phyloP scores from a whole-genome alignment of 208 protist species.

The Crithidia sp. region DNA sequence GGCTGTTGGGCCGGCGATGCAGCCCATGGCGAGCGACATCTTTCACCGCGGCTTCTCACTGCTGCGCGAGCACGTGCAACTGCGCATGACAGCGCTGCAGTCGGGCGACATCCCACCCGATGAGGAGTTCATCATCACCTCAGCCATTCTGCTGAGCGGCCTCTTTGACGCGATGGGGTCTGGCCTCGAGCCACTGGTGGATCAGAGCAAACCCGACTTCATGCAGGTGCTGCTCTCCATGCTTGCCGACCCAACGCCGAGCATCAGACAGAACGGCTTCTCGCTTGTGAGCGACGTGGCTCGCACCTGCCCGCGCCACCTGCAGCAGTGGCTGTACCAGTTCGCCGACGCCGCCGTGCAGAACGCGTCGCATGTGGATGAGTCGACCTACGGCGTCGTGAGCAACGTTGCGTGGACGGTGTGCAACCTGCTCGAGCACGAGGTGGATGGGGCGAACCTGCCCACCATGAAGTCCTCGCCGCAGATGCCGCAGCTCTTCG shows the following conservation, averaged over 20 bases:
- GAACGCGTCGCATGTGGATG: conserved; percentile 50
- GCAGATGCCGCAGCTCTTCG: conserved; percentile 57
- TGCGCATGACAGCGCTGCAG: conserved; percentile 38
- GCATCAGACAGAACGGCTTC: conserved; percentile 79
- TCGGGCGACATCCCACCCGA: conserved; percentile 50
- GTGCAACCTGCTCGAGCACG: conserved; percentile 77
- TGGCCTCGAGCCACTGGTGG: conserved; percentile 63
- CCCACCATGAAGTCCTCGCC: conserved; percentile 52
- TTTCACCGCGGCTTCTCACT: conserved; percentile 70
- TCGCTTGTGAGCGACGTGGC: conserved; percentile 75
- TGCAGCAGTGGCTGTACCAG: conserved; percentile 55
- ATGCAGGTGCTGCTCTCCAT: conserved; percentile 58
- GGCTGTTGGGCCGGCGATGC: conserved; percentile 64
- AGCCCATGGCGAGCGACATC: conserved; percentile 75
- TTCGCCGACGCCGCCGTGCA: conserved; percentile 53
- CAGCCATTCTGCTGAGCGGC: conserved; percentile 71
- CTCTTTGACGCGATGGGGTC: conserved; percentile 82
- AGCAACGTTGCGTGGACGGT: conserved; percentile 86
- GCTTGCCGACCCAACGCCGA: conserved; percentile 53
- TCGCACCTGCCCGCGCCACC: conserved; percentile 45
- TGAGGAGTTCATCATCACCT: conserved; percentile 80
- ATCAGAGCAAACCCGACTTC: conserved; percentile 56
- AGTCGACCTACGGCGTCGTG: conserved; percentile 58
- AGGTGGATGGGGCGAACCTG: conserved; percentile 56
- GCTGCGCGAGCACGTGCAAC: conserved; percentile 61